Percentiles rank a stretch among this genome's conserved stretches.
phyloP scores from a whole-genome alignment of 2,329 filamentous ascomycete genomes.

The Aspergillus pseudoviridinutans region DNA sequence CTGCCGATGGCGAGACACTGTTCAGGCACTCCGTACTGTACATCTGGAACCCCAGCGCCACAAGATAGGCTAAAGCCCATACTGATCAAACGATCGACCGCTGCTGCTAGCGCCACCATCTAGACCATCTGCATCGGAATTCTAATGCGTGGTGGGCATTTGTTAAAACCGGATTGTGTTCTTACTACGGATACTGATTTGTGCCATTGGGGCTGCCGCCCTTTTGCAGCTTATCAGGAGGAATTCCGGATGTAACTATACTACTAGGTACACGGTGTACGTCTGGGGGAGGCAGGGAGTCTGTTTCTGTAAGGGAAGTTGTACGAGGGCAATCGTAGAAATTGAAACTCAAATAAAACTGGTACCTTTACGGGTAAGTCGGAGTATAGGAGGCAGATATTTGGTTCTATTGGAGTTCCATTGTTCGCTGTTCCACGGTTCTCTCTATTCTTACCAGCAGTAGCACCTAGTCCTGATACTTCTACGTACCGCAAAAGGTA shows the following conservation, averaged over 20 bases:
- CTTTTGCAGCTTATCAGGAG: not conserved
- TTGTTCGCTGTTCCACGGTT: not conserved
- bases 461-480: not conserved
- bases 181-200: not conserved
- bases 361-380: not conserved
- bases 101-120: constrained; percentile 10
- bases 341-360: not conserved
- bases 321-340: not conserved
- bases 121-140: constrained; percentile 4
- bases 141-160: not conserved
- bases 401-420: not conserved
- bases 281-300: not conserved
- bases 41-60: not conserved
- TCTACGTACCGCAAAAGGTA: not conserved
- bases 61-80: constrained; percentile 4
- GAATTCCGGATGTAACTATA: not conserved
- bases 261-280: not conserved
- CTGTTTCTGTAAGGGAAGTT: not conserved
- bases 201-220: not conserved
- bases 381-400: not conserved
- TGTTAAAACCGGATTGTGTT: not conserved
- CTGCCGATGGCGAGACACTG: not conserved
- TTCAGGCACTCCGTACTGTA: not conserved
- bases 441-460: not conserved
- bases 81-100: constrained; percentile 9